Conservation (phyloP, 2,329 filamentous ascomycete genomes). For the Colletotrichum destructivum region DNA sequence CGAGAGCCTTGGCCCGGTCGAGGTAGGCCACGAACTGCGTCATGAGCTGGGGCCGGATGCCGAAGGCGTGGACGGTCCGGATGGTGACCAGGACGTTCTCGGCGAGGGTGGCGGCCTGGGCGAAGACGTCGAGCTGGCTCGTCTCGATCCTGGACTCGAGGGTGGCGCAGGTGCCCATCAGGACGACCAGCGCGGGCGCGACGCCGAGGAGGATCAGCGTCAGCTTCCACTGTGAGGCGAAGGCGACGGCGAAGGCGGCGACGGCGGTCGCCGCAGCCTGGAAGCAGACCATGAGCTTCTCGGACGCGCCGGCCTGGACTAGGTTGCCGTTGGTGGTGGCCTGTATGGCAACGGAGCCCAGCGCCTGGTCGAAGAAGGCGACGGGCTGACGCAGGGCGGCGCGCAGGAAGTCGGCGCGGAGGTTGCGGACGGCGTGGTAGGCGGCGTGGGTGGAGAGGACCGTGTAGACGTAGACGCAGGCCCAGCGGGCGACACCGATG, state of each 20-base stretch:
- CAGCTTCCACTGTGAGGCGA: constrained; percentile 59
- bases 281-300: constrained; percentile 56
- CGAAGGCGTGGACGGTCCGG: constrained; percentile 40
- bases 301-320: constrained; percentile 56
- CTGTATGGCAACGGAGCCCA: constrained; percentile 55
- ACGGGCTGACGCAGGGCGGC: neutral
- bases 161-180: constrained; percentile 44
- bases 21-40: constrained; percentile 26
- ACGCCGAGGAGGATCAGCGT: constrained; percentile 52
- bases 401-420: neutral
- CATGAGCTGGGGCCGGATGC: constrained; percentile 23
- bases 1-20: constrained; percentile 46
- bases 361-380: neutral
- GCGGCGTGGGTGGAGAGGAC: neutral
- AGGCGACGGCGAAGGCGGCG: constrained; percentile 56
- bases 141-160: constrained; percentile 47
- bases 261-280: constrained; percentile 56
- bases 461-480: neutral
- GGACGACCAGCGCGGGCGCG: constrained; percentile 24
- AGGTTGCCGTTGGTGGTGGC: constrained; percentile 61
- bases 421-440: neutral
- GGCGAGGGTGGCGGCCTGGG: constrained; percentile 46
- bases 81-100: constrained; percentile 46
- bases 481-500: neutral
- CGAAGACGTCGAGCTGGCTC: constrained; percentile 47